These are phyloP conservation scores for Hymenoscyphus scutula DNA, from an alignment of 2,329 filamentous ascomycete genomes.

Conservation along the genomic window DNA sequence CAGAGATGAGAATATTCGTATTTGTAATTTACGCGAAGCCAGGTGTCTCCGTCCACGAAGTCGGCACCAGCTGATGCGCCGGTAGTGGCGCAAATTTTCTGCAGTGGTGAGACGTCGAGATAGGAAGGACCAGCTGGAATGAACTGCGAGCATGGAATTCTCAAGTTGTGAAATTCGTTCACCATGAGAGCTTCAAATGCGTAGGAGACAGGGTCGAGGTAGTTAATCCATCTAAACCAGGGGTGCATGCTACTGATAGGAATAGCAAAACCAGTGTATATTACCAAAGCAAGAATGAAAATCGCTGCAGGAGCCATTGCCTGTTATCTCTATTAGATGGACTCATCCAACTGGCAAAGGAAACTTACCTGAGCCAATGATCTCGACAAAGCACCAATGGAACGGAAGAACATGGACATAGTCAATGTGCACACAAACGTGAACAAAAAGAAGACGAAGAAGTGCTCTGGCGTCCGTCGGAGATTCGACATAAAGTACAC, in stretches of 20 bases:
- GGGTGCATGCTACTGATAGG: slow-evolving; percentile 60
- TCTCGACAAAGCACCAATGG: slow-evolving; percentile 71
- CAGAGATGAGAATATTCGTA: slow-evolving; percentile 62
- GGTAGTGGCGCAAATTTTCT: slow-evolving; percentile 53
- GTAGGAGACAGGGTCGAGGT: slow-evolving; percentile 60
- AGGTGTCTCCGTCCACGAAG: slow-evolving; percentile 56
- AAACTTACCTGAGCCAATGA: slow-evolving; percentile 55
- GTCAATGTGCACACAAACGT: slow-evolving; percentile 39
- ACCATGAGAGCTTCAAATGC: slow-evolving; percentile 78
- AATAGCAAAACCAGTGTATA: slow-evolving; percentile 43
- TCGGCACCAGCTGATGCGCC: slow-evolving; percentile 54
- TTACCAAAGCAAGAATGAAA: slow-evolving; percentile 38
- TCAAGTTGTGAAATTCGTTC: slow-evolving; percentile 65
- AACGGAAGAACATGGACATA: slow-evolving; percentile 84
- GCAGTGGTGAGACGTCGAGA: slow-evolving; percentile 12
- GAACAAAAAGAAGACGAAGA: slow-evolving; percentile 70
- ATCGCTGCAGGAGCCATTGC: slow-evolving; percentile 60
- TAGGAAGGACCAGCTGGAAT: slow-evolving; percentile 28
- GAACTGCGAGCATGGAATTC: slow-evolving; percentile 27
- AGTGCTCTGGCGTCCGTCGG: slow-evolving; percentile 68
- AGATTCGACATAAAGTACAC: slow-evolving; percentile 88
- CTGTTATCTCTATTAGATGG: not conserved
- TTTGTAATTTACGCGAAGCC: slow-evolving; percentile 51
- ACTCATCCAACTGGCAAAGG: not conserved
- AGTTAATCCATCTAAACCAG: slow-evolving; percentile 84